Evolutionary conservation across 805 yeast species (phyloP).

Genomic region (Metschnikowia similis): DNA sequence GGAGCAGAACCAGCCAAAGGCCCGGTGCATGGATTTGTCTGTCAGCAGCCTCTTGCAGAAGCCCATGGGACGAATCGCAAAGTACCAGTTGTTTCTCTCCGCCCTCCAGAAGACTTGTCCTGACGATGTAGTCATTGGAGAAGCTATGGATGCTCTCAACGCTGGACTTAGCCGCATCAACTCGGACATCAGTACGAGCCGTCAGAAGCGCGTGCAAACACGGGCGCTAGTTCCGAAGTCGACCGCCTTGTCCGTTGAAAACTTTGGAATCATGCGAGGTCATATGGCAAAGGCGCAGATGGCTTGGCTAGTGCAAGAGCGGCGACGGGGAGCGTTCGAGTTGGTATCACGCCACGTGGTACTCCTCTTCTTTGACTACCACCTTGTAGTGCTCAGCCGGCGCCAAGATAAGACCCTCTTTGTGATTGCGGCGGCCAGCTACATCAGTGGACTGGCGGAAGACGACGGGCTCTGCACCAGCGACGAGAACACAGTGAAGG

Average conservation of each 20-base stretch:
- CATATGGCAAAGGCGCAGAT: neutral
- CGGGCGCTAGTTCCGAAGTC: neutral
- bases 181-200: conserved; percentile 5
- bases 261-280: neutral
- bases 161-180: conserved; percentile 6
- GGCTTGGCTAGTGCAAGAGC: conserved; percentile 5
- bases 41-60: conserved; percentile 13
- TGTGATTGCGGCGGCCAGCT: conserved; percentile 5
- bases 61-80: conserved; percentile 14
- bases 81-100: conserved; percentile 12
- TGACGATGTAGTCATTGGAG: neutral
- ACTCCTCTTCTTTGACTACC: conserved; percentile 7
- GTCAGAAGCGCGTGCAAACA: conserved; percentile 3
- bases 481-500: neutral
- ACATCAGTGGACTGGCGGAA: conserved; percentile 3
- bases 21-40: conserved; percentile 12
- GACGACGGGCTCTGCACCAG: conserved; percentile 7
- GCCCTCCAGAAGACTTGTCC: conserved; percentile 6
- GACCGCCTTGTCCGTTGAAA: neutral
- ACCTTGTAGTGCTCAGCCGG: conserved; percentile 5
- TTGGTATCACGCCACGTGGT: conserved; percentile 2
- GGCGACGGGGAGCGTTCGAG: conserved; percentile 2
- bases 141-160: conserved; percentile 6
- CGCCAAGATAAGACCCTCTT: conserved; percentile 2
- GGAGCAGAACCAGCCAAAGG: conserved; percentile 12